Evolutionary conservation across 2,329 filamentous ascomycete species (phyloP).

Genomic region (Ceratocystis eucalypticola): DNA sequence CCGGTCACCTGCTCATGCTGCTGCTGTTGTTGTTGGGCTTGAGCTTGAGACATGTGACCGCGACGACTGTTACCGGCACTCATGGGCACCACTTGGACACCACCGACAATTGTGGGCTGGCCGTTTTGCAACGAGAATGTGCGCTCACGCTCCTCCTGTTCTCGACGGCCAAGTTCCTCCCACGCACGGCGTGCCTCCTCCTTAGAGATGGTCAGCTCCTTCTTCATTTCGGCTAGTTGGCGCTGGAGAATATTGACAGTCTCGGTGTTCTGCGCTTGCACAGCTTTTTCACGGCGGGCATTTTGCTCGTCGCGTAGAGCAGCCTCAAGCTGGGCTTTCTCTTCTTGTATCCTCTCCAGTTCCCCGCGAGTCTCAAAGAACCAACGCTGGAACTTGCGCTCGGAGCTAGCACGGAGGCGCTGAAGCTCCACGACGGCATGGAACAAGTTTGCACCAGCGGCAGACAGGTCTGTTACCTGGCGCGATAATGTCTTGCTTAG

Average conservation of each 20-base stretch:
- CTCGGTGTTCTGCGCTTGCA: conserved; percentile 18
- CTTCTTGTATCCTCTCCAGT: conserved; percentile 71
- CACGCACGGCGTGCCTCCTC: conserved; percentile 90
- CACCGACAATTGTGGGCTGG: conserved; percentile 76
- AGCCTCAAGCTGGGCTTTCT: conserved; percentile 65
- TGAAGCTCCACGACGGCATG: conserved; percentile 95
- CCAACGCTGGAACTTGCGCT: conserved; percentile 96
- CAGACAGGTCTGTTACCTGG: conserved; percentile 93
- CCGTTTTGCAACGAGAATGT: conserved; percentile 76
- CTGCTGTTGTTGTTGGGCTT: neutral
- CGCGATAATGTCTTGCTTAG: conserved; percentile 78
- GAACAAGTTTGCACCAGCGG: conserved; percentile 90
- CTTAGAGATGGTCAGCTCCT: conserved; percentile 87
- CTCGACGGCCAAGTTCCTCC: conserved; percentile 88
- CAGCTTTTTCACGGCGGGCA: conserved; percentile 50
- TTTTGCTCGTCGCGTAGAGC: conserved; percentile 62
- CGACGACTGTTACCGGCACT: conserved; percentile 45
- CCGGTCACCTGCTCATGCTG: conserved; percentile 1
- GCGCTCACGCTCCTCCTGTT: conserved; percentile 83
- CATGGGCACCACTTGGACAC: conserved; percentile 89
- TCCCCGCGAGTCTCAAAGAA: conserved; percentile 90
- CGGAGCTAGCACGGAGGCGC: conserved; percentile 81
- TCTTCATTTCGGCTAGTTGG: conserved; percentile 75
- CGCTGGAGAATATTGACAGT: conserved; percentile 42
- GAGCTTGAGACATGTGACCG: conserved; percentile 31